Evolutionary conservation across 768 basidiomycete genomes (phyloP), one percentile per base, ranked within the genome.

Genomic region (Chalciporus chontae): DNA sequence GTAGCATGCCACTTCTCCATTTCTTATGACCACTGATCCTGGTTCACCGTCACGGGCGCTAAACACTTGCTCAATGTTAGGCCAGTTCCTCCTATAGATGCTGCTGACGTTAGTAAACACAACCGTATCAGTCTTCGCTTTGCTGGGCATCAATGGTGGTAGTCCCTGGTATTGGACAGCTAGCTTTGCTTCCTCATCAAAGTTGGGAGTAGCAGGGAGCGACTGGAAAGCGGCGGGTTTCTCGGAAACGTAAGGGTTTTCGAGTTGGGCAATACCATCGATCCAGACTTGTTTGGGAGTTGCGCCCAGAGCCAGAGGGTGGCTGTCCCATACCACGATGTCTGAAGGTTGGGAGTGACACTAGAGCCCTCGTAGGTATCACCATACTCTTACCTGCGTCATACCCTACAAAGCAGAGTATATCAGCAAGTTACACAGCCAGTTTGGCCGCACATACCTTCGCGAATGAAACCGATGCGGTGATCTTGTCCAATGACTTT

Each of bases 221-320:
- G 53, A 46, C 57, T 92, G 88, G 53, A 79, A 66, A 7, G 65
- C 48, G 1, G 53, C 41, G 0, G 85, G 80, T 61, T 94, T 93
- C 43, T 68, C 41, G 34, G 75, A 63, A 15, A 77, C 64, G 55
- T 73, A 63, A 3, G 83, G 75, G 3, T 67, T 60, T 40, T 71
- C 59, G 2, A 86, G 58, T 58, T 94, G 91, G 0, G 85, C 62
- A 43, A 93, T 85, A 3, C 91, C 92, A 59, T 94, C 91, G 52
- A 93, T 89, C 69, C 77, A 90, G 8, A 90, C 87, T 70, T 92
- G 89, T 43, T 76, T 74, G 4, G 90, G 90, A 0, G 88, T 83
- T 18, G 89, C 87, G 18, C 87, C 87, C 10, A 93, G 72, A 1
- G 80, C 72, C 14, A 94, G 74, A 1, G 90, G 90, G 66, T 90